Percentiles rank a stretch among this genome's conserved stretches.
phyloP scores from a whole-genome alignment of 1,139 yeast species.

The Yarrowia galli region DNA sequence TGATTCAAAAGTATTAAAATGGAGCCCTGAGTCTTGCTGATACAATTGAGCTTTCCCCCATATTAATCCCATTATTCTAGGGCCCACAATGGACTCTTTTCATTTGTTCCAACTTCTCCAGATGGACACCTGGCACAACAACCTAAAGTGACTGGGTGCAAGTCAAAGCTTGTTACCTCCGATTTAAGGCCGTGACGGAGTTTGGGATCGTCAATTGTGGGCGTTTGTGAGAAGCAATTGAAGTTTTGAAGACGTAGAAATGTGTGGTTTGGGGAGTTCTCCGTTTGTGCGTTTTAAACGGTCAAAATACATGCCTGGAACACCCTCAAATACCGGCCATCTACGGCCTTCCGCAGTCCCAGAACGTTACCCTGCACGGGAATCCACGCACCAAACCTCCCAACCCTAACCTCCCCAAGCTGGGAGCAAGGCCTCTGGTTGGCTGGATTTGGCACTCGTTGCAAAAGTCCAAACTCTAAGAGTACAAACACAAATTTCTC shows the following conservation, averaged over 20 bases:
- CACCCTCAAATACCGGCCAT: neutral
- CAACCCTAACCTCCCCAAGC: neutral
- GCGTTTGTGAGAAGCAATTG: neutral
- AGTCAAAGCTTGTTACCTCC: conserved; percentile 35
- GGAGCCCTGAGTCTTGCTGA: neutral
- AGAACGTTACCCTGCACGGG: conserved; percentile 37
- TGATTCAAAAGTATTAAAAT: neutral
- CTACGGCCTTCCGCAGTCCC: too few species aligned
- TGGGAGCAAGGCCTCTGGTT: conserved; percentile 24
- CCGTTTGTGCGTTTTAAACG: neutral
- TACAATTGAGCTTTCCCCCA: neutral
- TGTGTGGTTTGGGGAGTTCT: neutral
- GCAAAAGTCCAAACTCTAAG: conserved; percentile 36
- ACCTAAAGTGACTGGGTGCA: conserved; percentile 25
- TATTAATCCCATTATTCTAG: neutral
- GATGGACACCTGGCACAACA: conserved; percentile 36
- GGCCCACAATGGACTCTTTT: neutral
- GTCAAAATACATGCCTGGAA: neutral
- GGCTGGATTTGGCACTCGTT: conserved; percentile 39
- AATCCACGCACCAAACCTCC: conserved; percentile 26
- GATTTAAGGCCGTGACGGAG: conserved; percentile 30
- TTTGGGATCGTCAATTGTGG: conserved; percentile 1
- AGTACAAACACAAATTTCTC: conserved; percentile 38
- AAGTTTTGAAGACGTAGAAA: neutral
- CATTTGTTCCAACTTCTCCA: neutral